These are phyloP conservation scores for Fusarium secorum DNA, from an alignment of 2,329 filamentous ascomycete genomes.

Conservation along the genomic window DNA sequence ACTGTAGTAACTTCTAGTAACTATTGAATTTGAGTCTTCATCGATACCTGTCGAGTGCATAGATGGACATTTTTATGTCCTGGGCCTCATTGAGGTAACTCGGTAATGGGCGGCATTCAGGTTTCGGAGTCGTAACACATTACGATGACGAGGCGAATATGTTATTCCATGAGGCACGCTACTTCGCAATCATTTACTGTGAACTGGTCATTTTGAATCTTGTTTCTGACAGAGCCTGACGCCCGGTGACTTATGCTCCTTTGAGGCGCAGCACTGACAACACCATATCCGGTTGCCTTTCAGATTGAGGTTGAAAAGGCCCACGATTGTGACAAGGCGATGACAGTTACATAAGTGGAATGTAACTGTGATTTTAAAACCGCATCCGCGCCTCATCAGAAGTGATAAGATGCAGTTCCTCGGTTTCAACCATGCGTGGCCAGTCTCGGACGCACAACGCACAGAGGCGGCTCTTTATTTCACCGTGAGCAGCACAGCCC, in stretches of 20 bases:
- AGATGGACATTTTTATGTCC: slow-evolving; percentile 22
- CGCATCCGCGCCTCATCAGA: not conserved
- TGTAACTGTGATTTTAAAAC: slow-evolving; percentile 19
- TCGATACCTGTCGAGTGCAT: not conserved
- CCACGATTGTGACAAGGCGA: not conserved
- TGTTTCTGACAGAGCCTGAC: slow-evolving; percentile 1
- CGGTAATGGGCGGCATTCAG: not conserved
- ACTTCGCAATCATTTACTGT: not conserved
- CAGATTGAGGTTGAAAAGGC: slow-evolving; percentile 14
- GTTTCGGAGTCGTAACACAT: not conserved
- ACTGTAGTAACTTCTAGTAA: not conserved
- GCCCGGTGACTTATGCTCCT: slow-evolving; percentile 13
- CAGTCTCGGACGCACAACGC: slow-evolving; percentile 16
- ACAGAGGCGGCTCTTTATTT: slow-evolving; percentile 13
- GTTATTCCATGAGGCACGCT: not conserved
- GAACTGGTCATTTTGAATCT: not conserved
- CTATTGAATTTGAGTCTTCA: not conserved
- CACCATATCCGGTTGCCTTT: slow-evolving; percentile 5
- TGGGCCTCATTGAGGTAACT: not conserved
- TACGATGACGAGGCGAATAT: slow-evolving; percentile 2
- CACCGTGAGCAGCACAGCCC: slow-evolving; percentile 18
- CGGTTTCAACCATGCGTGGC: slow-evolving; percentile 18
- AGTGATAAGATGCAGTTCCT: slow-evolving; percentile 1
- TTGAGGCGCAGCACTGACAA: slow-evolving; percentile 19
- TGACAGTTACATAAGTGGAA: not conserved